phyloP scores from a whole-genome alignment of 202 grass and related monocot species.

The Carex arenaria region DNA sequence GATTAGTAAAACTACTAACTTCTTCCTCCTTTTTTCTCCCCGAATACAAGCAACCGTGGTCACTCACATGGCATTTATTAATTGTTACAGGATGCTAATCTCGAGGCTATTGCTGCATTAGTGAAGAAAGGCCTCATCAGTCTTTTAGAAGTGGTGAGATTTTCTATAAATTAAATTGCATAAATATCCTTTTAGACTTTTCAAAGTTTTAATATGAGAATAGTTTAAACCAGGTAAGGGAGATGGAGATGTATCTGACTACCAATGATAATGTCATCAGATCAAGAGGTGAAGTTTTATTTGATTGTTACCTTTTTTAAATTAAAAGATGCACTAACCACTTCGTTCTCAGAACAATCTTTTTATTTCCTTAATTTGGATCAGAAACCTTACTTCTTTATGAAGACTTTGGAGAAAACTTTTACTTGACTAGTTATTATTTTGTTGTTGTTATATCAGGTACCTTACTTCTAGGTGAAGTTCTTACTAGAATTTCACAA shows the following conservation, averaged over 20 bases:
- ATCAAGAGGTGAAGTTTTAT: slow-evolving; percentile 55
- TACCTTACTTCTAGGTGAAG: slow-evolving; percentile 72
- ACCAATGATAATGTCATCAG: slow-evolving; percentile 67
- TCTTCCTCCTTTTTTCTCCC: slow-evolving; percentile 6
- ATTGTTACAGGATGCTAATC: slow-evolving; percentile 43
- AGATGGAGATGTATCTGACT: slow-evolving; percentile 93
- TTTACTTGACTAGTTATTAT: neutral
- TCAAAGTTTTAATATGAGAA: neutral
- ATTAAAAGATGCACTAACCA: neutral
- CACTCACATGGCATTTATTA: neutral
- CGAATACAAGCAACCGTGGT: neutral
- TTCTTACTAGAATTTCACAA: slow-evolving; percentile 46
- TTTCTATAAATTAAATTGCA: neutral
- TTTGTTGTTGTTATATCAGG: slow-evolving; percentile 37
- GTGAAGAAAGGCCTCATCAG: slow-evolving; percentile 65
- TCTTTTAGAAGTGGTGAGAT: slow-evolving; percentile 67
- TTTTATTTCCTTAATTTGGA: neutral
- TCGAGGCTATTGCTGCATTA: slow-evolving; percentile 49
- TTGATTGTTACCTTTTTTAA: neutral
- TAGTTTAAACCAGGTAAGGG: slow-evolving; percentile 56
- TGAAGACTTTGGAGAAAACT: neutral
- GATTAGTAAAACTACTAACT: slow-evolving; percentile 15
- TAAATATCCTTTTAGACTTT: neutral
- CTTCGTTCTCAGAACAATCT: neutral
- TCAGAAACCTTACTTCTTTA: neutral